A percentile compares a stretch with the other conserved stretches of the same genome.
Evolutionary conservation across 1,284 basidiomycete genomes (phyloP).

Genomic region (Ustilago shanxiensis): DNA sequence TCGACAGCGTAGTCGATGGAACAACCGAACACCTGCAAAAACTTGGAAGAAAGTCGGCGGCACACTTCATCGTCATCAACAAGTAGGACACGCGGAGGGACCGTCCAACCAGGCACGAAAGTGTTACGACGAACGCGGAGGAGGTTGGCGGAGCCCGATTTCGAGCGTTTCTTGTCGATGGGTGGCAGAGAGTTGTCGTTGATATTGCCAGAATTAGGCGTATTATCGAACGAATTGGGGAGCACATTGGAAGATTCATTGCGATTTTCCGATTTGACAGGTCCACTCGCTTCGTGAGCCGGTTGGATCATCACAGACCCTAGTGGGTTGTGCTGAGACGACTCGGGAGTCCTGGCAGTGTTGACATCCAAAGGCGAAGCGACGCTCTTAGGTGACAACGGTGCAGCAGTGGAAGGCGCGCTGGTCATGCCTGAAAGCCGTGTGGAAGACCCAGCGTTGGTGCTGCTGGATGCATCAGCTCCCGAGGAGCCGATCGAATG

Average conservation of each 20-base stretch:
- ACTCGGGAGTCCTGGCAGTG: slow-evolving; percentile 29
- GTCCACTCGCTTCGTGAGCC: slow-evolving; percentile 30
- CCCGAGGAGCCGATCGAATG: slow-evolving; percentile 21
- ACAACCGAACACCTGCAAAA: slow-evolving; percentile 94
- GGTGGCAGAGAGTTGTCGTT: slow-evolving; percentile 3
- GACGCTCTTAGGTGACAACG: slow-evolving; percentile 55
- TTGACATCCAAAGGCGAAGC: slow-evolving; percentile 40
- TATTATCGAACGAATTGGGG: slow-evolving; percentile 12
- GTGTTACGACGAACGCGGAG: slow-evolving; percentile 72
- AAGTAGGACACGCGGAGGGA: slow-evolving; percentile 77
- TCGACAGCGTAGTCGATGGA: slow-evolving; percentile 92
- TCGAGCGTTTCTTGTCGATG: slow-evolving; percentile 5
- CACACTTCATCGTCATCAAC: slow-evolving; percentile 96
- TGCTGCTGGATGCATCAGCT: slow-evolving; percentile 14
- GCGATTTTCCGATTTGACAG: slow-evolving; percentile 39
- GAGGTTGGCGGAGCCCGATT: slow-evolving; percentile 26
- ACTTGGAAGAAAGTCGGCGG: slow-evolving; percentile 87
- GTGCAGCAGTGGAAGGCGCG: slow-evolving; percentile 33
- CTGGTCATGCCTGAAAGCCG: slow-evolving; percentile 27
- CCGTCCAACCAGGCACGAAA: slow-evolving; percentile 78
- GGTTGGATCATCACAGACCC: slow-evolving; percentile 48
- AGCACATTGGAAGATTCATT: background rate
- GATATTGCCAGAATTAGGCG: slow-evolving; percentile 7
- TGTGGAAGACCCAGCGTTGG: slow-evolving; percentile 26
- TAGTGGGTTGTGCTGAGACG: slow-evolving; percentile 22